Conservation (phyloP, 2,329 filamentous ascomycete genomes). For the Neurospora sp. region DNA sequence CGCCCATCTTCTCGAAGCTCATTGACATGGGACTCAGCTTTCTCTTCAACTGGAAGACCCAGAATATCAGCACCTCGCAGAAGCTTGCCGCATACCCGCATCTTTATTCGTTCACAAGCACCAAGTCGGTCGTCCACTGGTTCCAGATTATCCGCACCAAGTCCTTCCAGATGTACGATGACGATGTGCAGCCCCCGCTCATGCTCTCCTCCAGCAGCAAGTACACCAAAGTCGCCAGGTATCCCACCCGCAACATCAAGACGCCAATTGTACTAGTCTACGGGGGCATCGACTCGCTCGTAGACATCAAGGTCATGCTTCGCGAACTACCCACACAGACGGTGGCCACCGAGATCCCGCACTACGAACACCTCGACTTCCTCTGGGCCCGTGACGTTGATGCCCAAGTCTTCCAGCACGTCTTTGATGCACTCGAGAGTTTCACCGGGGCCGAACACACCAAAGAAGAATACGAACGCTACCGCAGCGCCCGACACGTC, state of each 20-base stretch:
- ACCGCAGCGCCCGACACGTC: conserved; percentile 39
- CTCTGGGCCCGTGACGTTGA: conserved; percentile 87
- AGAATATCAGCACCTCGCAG: conserved; percentile 76
- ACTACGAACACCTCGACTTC: conserved; percentile 96
- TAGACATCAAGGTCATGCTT: conserved; percentile 90
- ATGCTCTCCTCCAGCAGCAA: conserved; percentile 62
- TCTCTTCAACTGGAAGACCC: conserved; percentile 81
- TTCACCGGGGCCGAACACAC: conserved; percentile 51
- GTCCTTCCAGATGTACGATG: conserved; percentile 97
- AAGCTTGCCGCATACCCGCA: conserved; percentile 95
- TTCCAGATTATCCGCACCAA: conserved; percentile 98
- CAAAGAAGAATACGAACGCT: conserved; percentile 51
- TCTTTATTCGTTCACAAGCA: conserved; percentile 92
- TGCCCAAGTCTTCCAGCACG: conserved; percentile 76
- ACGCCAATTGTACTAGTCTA: conserved; percentile 92
- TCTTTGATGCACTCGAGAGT: conserved; percentile 77
- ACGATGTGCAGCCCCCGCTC: conserved; percentile 74
- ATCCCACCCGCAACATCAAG: conserved; percentile 93
- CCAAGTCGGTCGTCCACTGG: conserved; percentile 97
- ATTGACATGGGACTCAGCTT: conserved; percentile 77
- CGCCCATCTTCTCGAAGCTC: conserved; percentile 78
- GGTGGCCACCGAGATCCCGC: conserved; percentile 73
- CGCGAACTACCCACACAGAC: conserved; percentile 79
- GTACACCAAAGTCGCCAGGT: conserved; percentile 93
- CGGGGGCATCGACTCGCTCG: conserved; percentile 84